These are phyloP conservation scores for Dictyostelium discoideum DNA, from an alignment of 78 protist species.

Conservation along the genomic window DNA sequence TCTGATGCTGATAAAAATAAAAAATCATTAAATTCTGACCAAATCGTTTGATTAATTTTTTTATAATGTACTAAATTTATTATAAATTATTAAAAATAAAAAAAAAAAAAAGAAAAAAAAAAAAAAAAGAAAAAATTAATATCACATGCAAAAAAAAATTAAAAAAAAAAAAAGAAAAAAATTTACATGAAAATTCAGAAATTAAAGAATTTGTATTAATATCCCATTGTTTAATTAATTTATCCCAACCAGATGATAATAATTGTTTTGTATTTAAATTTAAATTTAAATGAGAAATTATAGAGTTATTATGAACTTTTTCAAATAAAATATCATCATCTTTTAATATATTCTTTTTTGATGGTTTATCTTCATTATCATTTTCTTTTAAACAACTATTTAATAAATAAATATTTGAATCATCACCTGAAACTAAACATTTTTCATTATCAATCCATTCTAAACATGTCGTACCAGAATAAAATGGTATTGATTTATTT, in stretches of 20 bases:
- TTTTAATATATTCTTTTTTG: background rate
- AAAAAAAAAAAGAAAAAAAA: background rate
- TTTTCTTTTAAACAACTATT: background rate
- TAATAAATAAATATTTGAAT: background rate
- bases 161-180: too few relatives aligned
- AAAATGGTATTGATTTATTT: conserved; percentile 5
- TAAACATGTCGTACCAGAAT: background rate
- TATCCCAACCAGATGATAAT: conserved; percentile 6
- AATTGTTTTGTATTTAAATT: background rate
- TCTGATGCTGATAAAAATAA: conserved; percentile 14
- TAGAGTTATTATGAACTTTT: background rate
- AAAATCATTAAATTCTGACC: background rate
- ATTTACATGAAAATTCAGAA: background rate
- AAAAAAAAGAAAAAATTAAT: background rate
- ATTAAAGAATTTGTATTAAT: background rate
- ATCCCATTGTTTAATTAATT: conserved; percentile 4
- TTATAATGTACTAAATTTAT: background rate
- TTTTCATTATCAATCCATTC: conserved; percentile 3
- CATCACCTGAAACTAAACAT: background rate
- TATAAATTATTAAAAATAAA: background rate
- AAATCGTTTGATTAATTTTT: background rate
- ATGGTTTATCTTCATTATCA: background rate
- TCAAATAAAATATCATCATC: conserved; percentile 8
- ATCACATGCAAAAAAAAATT: background rate
- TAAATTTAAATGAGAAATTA: background rate